Evolutionary conservation across 2,329 filamentous ascomycete species (phyloP).

Genomic region (Cercospora sp.): DNA sequence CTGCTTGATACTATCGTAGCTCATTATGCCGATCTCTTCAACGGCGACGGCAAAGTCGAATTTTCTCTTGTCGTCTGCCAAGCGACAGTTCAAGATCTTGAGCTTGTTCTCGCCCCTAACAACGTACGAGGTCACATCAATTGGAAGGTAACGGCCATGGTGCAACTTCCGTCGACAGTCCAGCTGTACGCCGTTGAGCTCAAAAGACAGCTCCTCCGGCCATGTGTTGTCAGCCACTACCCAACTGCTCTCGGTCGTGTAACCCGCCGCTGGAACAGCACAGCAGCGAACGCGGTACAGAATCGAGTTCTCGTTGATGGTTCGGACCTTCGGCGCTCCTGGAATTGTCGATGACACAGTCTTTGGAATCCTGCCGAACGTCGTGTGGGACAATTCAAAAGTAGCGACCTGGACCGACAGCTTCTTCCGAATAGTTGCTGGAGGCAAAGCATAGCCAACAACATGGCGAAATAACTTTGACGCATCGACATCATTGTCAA

Average conservation of each 20-base stretch:
- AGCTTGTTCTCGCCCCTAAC: constrained; percentile 62
- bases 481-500: not conserved
- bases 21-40: constrained; percentile 64
- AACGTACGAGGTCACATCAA: constrained; percentile 68
- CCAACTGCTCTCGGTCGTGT: constrained; percentile 58
- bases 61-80: constrained; percentile 38
- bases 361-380: constrained; percentile 42
- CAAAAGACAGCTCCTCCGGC: constrained; percentile 69
- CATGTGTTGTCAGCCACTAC: constrained; percentile 63
- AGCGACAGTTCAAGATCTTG: constrained; percentile 51
- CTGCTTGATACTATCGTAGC: constrained; percentile 42
- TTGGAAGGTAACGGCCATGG: constrained; percentile 71
- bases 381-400: constrained; percentile 50
- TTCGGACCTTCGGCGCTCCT: constrained; percentile 37
- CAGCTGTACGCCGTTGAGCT: constrained; percentile 59
- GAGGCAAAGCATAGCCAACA: constrained; percentile 52
- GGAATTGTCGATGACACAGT: constrained; percentile 26
- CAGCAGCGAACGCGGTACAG: constrained; percentile 71
- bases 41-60: constrained; percentile 65
- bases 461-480: constrained; percentile 58
- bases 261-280: constrained; percentile 38
- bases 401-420: constrained; percentile 45
- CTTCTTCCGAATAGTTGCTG: constrained; percentile 41
- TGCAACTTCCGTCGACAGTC: constrained; percentile 68
- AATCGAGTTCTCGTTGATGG: constrained; percentile 54